phyloP scores from a whole-genome alignment of 1,139 yeast species.

The Kurtzmaniella quercitrusa region DNA sequence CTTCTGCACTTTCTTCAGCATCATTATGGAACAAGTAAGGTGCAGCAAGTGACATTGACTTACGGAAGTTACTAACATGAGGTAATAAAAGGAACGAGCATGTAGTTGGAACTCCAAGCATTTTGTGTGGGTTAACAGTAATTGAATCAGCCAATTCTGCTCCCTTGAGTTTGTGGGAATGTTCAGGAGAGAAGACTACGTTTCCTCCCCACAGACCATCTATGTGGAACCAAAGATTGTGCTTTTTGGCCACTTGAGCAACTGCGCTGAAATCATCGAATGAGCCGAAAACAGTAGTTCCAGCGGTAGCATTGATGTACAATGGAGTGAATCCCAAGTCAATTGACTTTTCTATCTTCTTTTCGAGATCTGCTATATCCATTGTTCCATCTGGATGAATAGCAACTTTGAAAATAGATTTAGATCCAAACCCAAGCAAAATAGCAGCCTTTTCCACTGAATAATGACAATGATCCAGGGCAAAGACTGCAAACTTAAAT shows the following conservation, averaged over 20 bases:
- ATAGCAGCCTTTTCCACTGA: slow-evolving; percentile 83
- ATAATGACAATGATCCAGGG: slow-evolving; percentile 75
- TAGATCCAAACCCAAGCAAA: slow-evolving; percentile 66
- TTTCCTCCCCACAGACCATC: slow-evolving; percentile 96
- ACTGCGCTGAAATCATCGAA: slow-evolving; percentile 66
- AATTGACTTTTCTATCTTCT: slow-evolving; percentile 40
- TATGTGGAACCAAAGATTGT: slow-evolving; percentile 71
- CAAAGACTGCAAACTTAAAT: slow-evolving; percentile 62
- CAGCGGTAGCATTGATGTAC: slow-evolving; percentile 80
- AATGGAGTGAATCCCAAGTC: slow-evolving; percentile 63
- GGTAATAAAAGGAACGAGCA: slow-evolving; percentile 79
- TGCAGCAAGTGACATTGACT: slow-evolving; percentile 72
- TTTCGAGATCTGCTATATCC: slow-evolving; percentile 46
- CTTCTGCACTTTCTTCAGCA: slow-evolving; percentile 22
- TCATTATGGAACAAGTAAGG: slow-evolving; percentile 76
- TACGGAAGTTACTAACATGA: slow-evolving; percentile 59
- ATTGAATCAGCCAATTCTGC: slow-evolving; percentile 69
- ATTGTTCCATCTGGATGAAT: slow-evolving; percentile 57
- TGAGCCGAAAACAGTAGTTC: slow-evolving; percentile 86
- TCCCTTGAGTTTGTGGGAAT: slow-evolving; percentile 51
- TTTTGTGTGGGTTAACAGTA: slow-evolving; percentile 83
- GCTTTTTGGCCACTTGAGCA: slow-evolving; percentile 47
- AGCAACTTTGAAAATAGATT: slow-evolving; percentile 59
- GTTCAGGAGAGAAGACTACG: slow-evolving; percentile 59
- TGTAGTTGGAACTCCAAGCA: slow-evolving; percentile 87